Percentiles rank a stretch among this genome's conserved stretches.
These are phyloP conservation scores for Paramyrothecium sp. DNA, from an alignment of 2,329 filamentous ascomycete genomes.

Conservation along the genomic window DNA sequence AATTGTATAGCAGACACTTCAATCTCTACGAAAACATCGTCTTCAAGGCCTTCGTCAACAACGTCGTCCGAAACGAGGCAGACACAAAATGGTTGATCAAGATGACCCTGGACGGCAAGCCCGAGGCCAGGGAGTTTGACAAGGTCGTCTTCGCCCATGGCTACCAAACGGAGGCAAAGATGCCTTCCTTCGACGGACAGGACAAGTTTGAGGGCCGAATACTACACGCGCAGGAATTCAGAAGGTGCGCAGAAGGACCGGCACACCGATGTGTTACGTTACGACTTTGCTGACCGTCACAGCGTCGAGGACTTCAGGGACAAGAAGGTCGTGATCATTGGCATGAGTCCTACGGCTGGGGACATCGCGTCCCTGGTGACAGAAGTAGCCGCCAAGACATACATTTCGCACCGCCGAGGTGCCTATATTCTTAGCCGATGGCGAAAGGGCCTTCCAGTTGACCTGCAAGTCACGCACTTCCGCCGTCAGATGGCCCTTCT, in stretches of 20 bases:
- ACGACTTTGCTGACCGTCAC: not conserved
- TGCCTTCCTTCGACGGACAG: constrained; percentile 26
- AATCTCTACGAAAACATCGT: constrained; percentile 27
- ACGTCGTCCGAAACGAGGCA: constrained; percentile 21
- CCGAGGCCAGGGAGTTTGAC: constrained; percentile 24
- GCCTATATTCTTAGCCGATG: constrained; percentile 27
- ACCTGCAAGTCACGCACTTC: constrained; percentile 3
- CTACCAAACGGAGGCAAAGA: constrained; percentile 28
- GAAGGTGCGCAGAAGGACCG: constrained; percentile 12
- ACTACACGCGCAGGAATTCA: constrained; percentile 31
- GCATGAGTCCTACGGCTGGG: constrained; percentile 1
- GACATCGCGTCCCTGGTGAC: not conserved
- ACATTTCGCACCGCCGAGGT: constrained; percentile 36
- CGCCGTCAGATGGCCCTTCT: constrained; percentile 21
- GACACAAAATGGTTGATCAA: constrained; percentile 31
- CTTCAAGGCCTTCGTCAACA: constrained; percentile 27
- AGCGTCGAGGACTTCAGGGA: constrained; percentile 3
- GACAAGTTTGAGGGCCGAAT: constrained; percentile 31
- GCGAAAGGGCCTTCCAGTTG: constrained; percentile 19
- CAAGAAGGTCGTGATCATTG: constrained; percentile 4
- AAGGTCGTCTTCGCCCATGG: constrained; percentile 29
- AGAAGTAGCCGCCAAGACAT: constrained; percentile 22
- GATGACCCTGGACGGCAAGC: constrained; percentile 19
- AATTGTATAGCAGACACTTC: constrained; percentile 38
- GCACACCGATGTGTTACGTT: not conserved